Conservation (phyloP, 2,329 filamentous ascomycete genomes). For the Penicillium janthinellum region DNA sequence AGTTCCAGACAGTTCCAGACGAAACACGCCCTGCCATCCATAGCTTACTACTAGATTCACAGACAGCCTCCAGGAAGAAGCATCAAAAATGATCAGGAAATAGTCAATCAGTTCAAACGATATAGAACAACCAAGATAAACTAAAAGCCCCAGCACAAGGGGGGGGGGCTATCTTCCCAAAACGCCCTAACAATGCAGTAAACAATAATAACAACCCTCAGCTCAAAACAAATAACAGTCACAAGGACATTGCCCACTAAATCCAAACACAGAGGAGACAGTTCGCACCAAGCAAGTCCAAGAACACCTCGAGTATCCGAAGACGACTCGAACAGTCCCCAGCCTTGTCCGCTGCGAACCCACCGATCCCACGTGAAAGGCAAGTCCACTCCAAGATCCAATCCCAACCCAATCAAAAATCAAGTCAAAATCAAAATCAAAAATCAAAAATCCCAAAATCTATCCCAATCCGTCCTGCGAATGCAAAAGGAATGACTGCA, state of each 20-base stretch:
- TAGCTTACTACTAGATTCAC: not conserved
- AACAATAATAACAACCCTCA: constrained; percentile 22
- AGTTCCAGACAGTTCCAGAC: not conserved
- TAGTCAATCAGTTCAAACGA: constrained; percentile 6
- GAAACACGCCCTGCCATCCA: not conserved
- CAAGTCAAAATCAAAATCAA: not conserved
- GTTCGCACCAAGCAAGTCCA: not conserved
- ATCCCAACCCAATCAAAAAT: not conserved
- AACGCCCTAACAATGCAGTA: constrained; percentile 35
- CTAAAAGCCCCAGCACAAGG: constrained; percentile 6
- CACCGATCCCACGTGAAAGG: not conserved
- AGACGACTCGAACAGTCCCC: not conserved
- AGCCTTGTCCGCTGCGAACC: not conserved
- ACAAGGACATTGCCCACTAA: constrained; percentile 16
- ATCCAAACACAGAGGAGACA: constrained; percentile 6
- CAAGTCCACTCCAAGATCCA: constrained; percentile 17
- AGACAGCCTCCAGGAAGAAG: not conserved
- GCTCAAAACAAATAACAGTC: constrained; percentile 20
- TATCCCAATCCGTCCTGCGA: constrained; percentile 35
- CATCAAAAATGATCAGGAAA: not conserved
- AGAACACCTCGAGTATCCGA: not conserved
- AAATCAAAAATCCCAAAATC: constrained; percentile 16
- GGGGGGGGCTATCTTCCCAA: constrained; percentile 16
- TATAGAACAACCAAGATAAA: constrained; percentile 9
- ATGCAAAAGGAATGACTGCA: constrained; percentile 43